Percentiles rank a stretch among this genome's conserved stretches.
Conservation (phyloP, 495 filamentous ascomycete genomes). For the Gamarada debralockiae region DNA sequence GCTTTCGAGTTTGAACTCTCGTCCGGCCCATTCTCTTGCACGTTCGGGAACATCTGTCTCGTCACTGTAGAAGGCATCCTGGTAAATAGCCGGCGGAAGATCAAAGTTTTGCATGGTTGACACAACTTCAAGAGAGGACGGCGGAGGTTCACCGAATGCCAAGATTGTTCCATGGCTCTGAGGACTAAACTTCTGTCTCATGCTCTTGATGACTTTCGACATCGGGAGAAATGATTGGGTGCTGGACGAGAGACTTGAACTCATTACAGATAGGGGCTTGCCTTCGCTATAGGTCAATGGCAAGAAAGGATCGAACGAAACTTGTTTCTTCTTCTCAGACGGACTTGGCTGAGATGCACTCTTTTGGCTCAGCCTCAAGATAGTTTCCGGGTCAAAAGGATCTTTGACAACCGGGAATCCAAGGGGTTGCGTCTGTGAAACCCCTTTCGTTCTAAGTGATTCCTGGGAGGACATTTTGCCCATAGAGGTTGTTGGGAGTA, state of each 20-base stretch:
- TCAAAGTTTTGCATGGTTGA: conserved; percentile 39
- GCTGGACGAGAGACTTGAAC: background rate
- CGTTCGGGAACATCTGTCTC: conserved; percentile 80
- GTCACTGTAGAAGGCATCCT: conserved; percentile 84
- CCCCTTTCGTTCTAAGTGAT: background rate
- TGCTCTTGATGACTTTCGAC: conserved; percentile 6
- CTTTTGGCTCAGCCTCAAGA: conserved; percentile 65
- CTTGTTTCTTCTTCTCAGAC: conserved; percentile 33
- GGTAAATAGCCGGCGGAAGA: conserved; percentile 63
- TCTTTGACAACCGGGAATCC: conserved; percentile 79
- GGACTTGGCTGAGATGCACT: conserved; percentile 32
- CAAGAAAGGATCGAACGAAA: conserved; percentile 30
- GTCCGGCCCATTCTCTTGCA: conserved; percentile 79
- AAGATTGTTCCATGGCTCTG: conserved; percentile 17
- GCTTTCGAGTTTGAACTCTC: conserved; percentile 78
- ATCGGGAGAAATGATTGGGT: background rate
- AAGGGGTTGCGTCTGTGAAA: conserved; percentile 31
- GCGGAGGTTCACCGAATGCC: conserved; percentile 30
- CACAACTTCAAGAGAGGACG: conserved; percentile 33
- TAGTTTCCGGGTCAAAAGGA: conserved; percentile 60
- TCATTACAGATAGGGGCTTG: background rate
- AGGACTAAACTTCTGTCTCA: conserved; percentile 8
- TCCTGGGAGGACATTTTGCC: conserved; percentile 12
- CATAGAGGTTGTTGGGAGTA: background rate
- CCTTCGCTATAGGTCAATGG: background rate